Evolutionary conservation across 2,329 filamentous ascomycete species (phyloP), one percentile per base, ranked within the genome.

Genomic region (Sporothrix globosa): DNA sequence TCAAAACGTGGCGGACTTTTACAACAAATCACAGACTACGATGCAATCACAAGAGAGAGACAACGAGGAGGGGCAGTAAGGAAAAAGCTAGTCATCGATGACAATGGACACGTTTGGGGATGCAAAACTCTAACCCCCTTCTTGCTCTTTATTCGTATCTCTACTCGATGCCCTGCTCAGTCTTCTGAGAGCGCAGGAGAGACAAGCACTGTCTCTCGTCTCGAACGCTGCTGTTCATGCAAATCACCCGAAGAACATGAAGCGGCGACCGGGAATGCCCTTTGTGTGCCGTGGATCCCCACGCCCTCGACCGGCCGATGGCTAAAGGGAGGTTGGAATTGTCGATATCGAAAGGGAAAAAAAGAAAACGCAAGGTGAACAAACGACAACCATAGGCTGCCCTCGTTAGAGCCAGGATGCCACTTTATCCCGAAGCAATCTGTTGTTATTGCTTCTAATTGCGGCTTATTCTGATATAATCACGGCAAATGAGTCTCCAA

Each of bases 211-310:
- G 39, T n/a, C 53, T 67, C 44, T 46, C 19, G 58, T 58, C 50
- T 56, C 50, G 52, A 21, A 39, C 27, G 21, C 27, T 52, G 17
- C 10, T 66, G 27, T 34, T 50, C 61, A 48, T 52, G 61, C 27
- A 34, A 52, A 66, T 66, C 61, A 66, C 44, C 61, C 61, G 61
- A 50, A 48, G 27, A n/a, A 17, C 11, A 48, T 10, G 27, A 30
- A 19, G 24, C 44, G 60, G 44, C 24, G 61, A 48, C 61, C 44
- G 61, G 61, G 24, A 66, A 66, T 46, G 56, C 56, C 9, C 39
- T 24, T 17, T 65, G 21, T 10, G 41, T 50, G 41, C 61, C 44
- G 61, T 50, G 30, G 60, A 52, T 50, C 61, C 50, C 14, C 44
- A 27, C 24, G 7, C 14, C 24, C 11, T 21, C 34, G 21, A 24